phyloP scores from a whole-genome alignment of 1,284 basidiomycete genomes.

The Ustilago hordei region DNA sequence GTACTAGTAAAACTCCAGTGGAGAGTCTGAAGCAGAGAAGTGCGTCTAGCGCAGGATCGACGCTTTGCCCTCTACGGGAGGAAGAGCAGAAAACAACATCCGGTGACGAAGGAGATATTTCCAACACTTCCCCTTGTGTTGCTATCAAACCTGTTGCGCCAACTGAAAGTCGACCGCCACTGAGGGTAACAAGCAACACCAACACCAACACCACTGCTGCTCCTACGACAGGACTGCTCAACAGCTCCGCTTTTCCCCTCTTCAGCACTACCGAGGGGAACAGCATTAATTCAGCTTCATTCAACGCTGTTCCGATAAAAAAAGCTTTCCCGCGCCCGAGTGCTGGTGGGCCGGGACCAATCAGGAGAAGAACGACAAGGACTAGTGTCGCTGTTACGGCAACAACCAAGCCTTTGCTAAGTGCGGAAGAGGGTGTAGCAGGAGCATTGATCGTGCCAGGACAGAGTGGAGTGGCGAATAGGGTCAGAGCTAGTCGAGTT shows the following conservation, averaged over 20 bases:
- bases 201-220: background rate
- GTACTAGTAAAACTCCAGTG: background rate
- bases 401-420: conserved; percentile 2
- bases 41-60: conserved; percentile 6
- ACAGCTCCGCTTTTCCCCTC: conserved; percentile 7
- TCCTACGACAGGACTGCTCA: background rate
- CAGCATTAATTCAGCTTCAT: conserved; percentile 11
- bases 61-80: conserved; percentile 26
- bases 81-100: background rate
- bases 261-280: background rate
- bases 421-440: background rate
- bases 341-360: conserved; percentile 44
- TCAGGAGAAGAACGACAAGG: conserved; percentile 15
- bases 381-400: conserved; percentile 22
- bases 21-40: conserved; percentile 9
- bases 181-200: conserved; percentile 29
- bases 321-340: conserved; percentile 44
- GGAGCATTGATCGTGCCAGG: conserved; percentile 13
- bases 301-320: conserved; percentile 18
- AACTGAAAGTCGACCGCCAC: conserved; percentile 2
- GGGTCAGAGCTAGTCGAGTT: conserved; percentile 33
- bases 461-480: conserved; percentile 21
- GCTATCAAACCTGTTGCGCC: background rate
- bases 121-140: conserved; percentile 12
- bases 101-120: conserved; percentile 33